These are phyloP conservation scores for Moelleriella libera DNA, from an alignment of 2,329 filamentous ascomycete genomes.

Conservation along the genomic window DNA sequence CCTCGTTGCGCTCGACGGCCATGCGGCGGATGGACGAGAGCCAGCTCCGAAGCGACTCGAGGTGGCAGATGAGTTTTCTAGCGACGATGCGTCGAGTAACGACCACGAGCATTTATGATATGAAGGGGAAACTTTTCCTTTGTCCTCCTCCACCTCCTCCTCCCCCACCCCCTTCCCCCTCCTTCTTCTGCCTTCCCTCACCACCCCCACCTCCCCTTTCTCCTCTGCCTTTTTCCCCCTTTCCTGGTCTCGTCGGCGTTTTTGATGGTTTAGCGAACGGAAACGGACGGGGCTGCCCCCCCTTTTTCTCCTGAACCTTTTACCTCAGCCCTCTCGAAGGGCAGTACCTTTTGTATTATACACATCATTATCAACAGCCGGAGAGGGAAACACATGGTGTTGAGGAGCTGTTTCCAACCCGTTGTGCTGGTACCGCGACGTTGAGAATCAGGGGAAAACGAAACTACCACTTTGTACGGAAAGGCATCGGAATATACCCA, in stretches of 20 bases:
- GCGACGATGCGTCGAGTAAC: neutral
- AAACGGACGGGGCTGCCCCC: neutral
- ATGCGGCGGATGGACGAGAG: slow-evolving; percentile 20
- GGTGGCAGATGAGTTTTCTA: slow-evolving; percentile 24
- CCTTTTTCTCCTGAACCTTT: no score
- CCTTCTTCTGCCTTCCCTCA: neutral
- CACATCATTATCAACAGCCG: no score
- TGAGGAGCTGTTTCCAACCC: no score
- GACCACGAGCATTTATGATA: neutral
- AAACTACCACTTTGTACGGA: no score
- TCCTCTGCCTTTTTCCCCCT: neutral
- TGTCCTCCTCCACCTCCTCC: neutral
- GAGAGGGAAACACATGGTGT: no score
- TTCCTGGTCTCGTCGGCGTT: neutral
- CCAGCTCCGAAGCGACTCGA: slow-evolving; percentile 40
- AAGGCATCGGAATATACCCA: no score
- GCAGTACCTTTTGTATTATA: no score
- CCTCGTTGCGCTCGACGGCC: slow-evolving; percentile 12
- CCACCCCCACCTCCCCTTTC: neutral
- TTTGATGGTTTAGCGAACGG: neutral
- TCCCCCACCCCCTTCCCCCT: neutral
- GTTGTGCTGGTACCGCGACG: no score
- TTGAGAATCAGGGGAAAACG: no score
- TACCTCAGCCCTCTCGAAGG: no score
- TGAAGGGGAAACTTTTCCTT: no score